These are phyloP conservation scores for Daphne laureola DNA, from an alignment of 441 rosid genomes.

Conservation along the genomic window DNA sequence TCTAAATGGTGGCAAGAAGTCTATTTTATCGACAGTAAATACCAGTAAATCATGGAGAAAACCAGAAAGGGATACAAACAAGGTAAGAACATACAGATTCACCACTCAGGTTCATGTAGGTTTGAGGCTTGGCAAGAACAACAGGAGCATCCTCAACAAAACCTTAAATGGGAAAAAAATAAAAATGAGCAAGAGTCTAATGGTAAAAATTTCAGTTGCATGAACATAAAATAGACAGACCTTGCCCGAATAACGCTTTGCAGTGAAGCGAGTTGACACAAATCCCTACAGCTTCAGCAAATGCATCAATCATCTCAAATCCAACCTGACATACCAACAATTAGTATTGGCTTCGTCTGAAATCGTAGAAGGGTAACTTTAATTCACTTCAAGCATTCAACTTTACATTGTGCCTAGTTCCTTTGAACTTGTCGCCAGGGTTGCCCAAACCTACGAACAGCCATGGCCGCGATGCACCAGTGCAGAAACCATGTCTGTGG, in stretches of 20 bases:
- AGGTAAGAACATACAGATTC: constrained; percentile 57
- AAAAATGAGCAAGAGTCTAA: not conserved
- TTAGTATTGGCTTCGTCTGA: too few relatives aligned
- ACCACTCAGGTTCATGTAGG: constrained; percentile 94
- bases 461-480: constrained; percentile 53
- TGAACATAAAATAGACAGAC: constrained; percentile 18
- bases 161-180: constrained; percentile 32
- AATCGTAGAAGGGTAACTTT: too few relatives aligned
- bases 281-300: constrained; percentile 60
- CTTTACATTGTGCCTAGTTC: constrained; percentile 77
- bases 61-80: too few relatives aligned
- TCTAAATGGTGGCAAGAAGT: too few relatives aligned
- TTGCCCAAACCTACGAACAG: constrained; percentile 83
- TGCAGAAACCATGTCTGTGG: constrained; percentile 41
- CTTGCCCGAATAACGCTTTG: constrained; percentile 86
- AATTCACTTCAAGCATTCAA: constrained; percentile 6
- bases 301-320: constrained; percentile 67
- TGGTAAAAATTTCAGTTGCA: constrained; percentile 8
- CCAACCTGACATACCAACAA: constrained; percentile 50
- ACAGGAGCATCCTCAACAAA: constrained; percentile 59
- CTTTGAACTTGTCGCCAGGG: constrained; percentile 78
- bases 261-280: constrained; percentile 38
- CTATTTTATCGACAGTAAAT: too few relatives aligned
- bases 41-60: too few relatives aligned
- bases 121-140: constrained; percentile 83